phyloP scores from a whole-genome alignment of 2,329 filamentous ascomycete species.

The Calonectria honghensis region DNA sequence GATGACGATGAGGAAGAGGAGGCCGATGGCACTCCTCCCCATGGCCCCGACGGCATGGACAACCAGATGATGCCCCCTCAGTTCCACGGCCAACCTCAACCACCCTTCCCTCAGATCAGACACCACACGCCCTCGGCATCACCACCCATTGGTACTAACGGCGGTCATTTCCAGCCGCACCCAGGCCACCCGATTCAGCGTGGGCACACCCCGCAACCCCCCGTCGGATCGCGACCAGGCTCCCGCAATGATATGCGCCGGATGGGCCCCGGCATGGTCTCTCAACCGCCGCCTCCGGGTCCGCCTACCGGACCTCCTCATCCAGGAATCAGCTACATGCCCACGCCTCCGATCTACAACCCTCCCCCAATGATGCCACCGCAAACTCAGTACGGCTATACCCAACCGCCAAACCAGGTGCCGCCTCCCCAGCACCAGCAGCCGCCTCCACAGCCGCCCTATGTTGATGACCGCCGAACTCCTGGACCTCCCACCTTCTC shows the following conservation, averaged over 20 bases:
- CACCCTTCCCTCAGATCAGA: conserved; percentile 86
- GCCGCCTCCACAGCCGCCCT: conserved; percentile 75
- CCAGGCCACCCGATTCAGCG: conserved; percentile 69
- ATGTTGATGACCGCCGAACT: conserved; percentile 84
- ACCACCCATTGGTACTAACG: conserved; percentile 86
- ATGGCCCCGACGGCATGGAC: conserved; percentile 74
- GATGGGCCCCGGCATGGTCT: conserved; percentile 83
- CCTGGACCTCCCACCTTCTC: conserved; percentile 82
- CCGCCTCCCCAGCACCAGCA: conserved; percentile 63
- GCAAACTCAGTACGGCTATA: conserved; percentile 50
- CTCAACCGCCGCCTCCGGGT: conserved; percentile 73
- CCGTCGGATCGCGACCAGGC: conserved; percentile 77
- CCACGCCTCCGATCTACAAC: conserved; percentile 90
- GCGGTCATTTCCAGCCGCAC: conserved; percentile 77
- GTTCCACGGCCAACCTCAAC: conserved; percentile 75
- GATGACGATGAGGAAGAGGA: conserved; percentile 91
- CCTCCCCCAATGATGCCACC: conserved; percentile 64
- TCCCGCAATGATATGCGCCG: conserved; percentile 88
- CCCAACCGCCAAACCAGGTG: conserved; percentile 49
- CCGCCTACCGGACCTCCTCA: conserved; percentile 72
- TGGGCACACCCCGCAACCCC: conserved; percentile 88
- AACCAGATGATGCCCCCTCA: conserved; percentile 81
- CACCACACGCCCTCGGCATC: conserved; percentile 90
- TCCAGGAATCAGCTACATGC: conserved; percentile 86
- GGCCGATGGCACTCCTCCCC: conserved; percentile 80